Percentiles rank a stretch among this genome's conserved stretches.
These are phyloP conservation scores for Cladosporium sphaerospermum DNA, from an alignment of 2,329 filamentous ascomycete species.

Conservation along the genomic window DNA sequence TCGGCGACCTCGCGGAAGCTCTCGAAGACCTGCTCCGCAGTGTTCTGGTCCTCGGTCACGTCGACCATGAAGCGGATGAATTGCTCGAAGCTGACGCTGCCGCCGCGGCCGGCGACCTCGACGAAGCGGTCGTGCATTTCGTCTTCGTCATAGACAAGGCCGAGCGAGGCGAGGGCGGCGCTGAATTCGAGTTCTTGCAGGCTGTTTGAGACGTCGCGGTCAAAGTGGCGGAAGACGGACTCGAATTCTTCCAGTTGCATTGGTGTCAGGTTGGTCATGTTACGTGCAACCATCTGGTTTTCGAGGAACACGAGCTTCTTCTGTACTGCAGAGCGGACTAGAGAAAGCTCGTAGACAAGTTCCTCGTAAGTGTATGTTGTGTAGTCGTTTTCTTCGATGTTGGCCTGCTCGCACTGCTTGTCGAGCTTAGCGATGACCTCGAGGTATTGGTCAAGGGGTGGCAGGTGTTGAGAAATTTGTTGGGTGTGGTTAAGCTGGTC, in stretches of 20 bases:
- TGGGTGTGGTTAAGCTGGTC: constrained; percentile 86
- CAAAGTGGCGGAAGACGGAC: constrained; percentile 95
- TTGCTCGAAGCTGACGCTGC: constrained; percentile 85
- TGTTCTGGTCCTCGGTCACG: constrained; percentile 97
- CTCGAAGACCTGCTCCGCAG: constrained; percentile 96
- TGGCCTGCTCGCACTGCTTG: constrained; percentile 85
- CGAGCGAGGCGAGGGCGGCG: constrained; percentile 87
- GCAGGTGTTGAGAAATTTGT: constrained; percentile 74
- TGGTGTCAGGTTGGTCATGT: constrained; percentile 97
- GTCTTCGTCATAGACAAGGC: constrained; percentile 90
- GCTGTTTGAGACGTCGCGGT: constrained; percentile 84
- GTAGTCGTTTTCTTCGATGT: constrained; percentile 98
- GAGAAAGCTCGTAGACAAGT: constrained; percentile 81
- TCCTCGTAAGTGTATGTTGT: constrained; percentile 99
- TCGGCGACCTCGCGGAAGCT: constrained; percentile 96
- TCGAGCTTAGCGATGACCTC: constrained; percentile 81
- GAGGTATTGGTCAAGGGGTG: constrained; percentile 85
- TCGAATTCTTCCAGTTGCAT: constrained; percentile 99
- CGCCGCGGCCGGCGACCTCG: constrained; percentile 66
- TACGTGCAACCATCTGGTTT: constrained; percentile 96
- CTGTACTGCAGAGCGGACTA: constrained; percentile 85
- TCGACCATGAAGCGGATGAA: constrained; percentile 99
- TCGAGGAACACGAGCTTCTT: constrained; percentile 97
- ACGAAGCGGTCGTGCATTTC: constrained; percentile 97
- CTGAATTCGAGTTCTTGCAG: constrained; percentile 93